A percentile compares a stretch with the other conserved stretches of the same genome.
These are phyloP conservation scores for Colletotrichum lini DNA, from an alignment of 2,329 filamentous ascomycete species.

Conservation along the genomic window DNA sequence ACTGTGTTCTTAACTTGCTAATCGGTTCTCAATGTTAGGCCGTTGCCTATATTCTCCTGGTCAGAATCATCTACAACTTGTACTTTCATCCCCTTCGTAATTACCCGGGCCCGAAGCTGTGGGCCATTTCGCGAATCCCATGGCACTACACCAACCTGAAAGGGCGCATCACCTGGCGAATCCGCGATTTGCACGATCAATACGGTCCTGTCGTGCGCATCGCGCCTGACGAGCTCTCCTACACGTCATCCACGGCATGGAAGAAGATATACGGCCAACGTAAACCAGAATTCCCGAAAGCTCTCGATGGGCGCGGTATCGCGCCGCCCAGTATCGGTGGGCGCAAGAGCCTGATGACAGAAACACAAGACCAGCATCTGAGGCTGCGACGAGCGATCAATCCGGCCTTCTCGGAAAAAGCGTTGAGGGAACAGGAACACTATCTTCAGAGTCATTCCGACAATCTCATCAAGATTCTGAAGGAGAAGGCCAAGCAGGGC, in stretches of 20 bases:
- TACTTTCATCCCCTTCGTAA: slow-evolving; percentile 50
- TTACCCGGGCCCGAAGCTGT: slow-evolving; percentile 48
- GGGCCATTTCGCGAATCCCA: slow-evolving; percentile 12
- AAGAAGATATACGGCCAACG: slow-evolving; percentile 56
- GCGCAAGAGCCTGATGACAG: slow-evolving; percentile 4
- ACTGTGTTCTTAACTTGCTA: neutral
- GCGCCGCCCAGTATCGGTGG: slow-evolving; percentile 9
- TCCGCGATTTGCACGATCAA: slow-evolving; percentile 44
- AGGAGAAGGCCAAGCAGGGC: slow-evolving; percentile 13
- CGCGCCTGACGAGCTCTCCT: slow-evolving; percentile 56
- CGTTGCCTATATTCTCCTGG: neutral
- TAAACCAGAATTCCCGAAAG: slow-evolving; percentile 12
- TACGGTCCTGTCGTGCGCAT: slow-evolving; percentile 55
- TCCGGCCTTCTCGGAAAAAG: slow-evolving; percentile 48
- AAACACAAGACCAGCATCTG: slow-evolving; percentile 37
- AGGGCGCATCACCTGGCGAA: slow-evolving; percentile 9
- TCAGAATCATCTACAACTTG: slow-evolving; percentile 48
- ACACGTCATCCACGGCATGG: slow-evolving; percentile 52
- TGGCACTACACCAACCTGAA: neutral
- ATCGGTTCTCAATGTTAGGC: neutral
- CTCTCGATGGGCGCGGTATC: slow-evolving; percentile 15
- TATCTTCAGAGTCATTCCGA: slow-evolving; percentile 47
- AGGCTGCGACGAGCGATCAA: slow-evolving; percentile 44
- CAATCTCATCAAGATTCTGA: slow-evolving; percentile 43
- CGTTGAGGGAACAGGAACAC: slow-evolving; percentile 50